A percentile compares a stretch with the other conserved stretches of the same genome.
Conservation (phyloP, 1,284 basidiomycete genomes). For the Coniferiporia sulphurascens region DNA sequence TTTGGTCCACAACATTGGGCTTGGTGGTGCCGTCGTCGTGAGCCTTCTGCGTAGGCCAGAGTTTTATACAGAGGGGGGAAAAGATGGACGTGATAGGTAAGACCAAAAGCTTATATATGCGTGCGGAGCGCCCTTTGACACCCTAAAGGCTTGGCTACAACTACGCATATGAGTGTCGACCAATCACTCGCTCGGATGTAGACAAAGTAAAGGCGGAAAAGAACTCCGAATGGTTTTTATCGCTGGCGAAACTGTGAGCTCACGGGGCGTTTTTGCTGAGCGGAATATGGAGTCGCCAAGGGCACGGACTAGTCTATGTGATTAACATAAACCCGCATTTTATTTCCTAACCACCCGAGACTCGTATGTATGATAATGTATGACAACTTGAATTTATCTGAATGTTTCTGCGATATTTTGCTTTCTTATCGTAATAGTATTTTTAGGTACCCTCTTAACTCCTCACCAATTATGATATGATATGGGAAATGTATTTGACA, state of each 20-base stretch:
- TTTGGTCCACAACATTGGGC: slow-evolving; percentile 79
- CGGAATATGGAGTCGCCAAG: not conserved
- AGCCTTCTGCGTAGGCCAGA: slow-evolving; percentile 69
- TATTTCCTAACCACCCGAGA: too few relatives aligned
- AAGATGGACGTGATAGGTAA: slow-evolving; percentile 63
- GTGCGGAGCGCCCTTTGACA: not conserved
- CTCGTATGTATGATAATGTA: too few relatives aligned
- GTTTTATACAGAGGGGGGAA: slow-evolving; percentile 58
- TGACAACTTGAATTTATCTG: too few relatives aligned
- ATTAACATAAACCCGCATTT: too few relatives aligned
- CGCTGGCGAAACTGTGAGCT: slow-evolving; percentile 32
- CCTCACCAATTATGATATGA: too few relatives aligned
- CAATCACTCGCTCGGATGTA: slow-evolving; percentile 58
- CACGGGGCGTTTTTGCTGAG: not conserved
- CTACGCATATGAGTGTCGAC: slow-evolving; percentile 64
- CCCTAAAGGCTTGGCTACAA: slow-evolving; percentile 68
- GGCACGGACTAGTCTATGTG: too few relatives aligned
- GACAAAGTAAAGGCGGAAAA: slow-evolving; percentile 70
- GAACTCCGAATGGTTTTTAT: slow-evolving; percentile 39
- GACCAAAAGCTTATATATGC: slow-evolving; percentile 16
- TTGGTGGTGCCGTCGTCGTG: slow-evolving; percentile 77
- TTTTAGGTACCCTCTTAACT: too few relatives aligned
- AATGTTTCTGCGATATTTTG: too few relatives aligned
- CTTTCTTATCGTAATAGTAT: too few relatives aligned
- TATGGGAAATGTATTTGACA: too few relatives aligned